These are phyloP conservation scores for Prunus mira DNA, from an alignment of 306 rosid species.

Conservation along the genomic window DNA sequence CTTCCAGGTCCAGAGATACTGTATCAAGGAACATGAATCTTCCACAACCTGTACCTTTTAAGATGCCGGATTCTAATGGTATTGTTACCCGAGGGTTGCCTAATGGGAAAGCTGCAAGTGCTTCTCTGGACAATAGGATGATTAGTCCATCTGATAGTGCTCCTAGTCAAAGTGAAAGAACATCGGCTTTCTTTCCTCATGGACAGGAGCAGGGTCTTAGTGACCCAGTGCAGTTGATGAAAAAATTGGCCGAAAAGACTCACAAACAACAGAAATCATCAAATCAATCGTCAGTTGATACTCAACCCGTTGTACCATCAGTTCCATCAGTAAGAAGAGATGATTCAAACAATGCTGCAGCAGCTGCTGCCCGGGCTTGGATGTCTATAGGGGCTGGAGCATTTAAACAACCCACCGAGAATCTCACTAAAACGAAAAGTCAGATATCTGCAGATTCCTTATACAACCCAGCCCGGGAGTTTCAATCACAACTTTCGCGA, in stretches of 20 bases:
- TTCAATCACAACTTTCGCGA: slow-evolving; percentile 54
- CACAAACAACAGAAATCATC: slow-evolving; percentile 66
- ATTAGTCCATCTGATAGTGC: slow-evolving; percentile 54
- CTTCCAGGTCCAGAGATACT: slow-evolving; percentile 61
- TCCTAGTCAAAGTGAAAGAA: slow-evolving; percentile 50
- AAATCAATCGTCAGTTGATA: slow-evolving; percentile 53
- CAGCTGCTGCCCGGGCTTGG: slow-evolving; percentile 97
- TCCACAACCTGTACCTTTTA: slow-evolving; percentile 51
- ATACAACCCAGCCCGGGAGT: slow-evolving; percentile 66
- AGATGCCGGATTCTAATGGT: slow-evolving; percentile 56
- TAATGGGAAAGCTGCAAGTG: slow-evolving; percentile 56
- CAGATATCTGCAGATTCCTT: slow-evolving; percentile 78
- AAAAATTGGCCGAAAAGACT: slow-evolving; percentile 60
- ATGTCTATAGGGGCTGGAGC: slow-evolving; percentile 96
- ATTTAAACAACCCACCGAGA: slow-evolving; percentile 69
- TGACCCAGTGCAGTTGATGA: slow-evolving; percentile 88
- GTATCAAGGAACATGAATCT: slow-evolving; percentile 42
- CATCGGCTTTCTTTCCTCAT: slow-evolving; percentile 46
- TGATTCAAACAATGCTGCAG: slow-evolving; percentile 68
- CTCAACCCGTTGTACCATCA: slow-evolving; percentile 47
- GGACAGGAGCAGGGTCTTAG: slow-evolving; percentile 61
- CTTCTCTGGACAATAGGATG: slow-evolving; percentile 41
- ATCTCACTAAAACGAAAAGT: slow-evolving; percentile 49
- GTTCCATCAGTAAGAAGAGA: slow-evolving; percentile 58
- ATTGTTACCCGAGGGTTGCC: slow-evolving; percentile 55